Conservation (phyloP, 2,329 filamentous ascomycete genomes). For the Neonectria magnoliae region DNA sequence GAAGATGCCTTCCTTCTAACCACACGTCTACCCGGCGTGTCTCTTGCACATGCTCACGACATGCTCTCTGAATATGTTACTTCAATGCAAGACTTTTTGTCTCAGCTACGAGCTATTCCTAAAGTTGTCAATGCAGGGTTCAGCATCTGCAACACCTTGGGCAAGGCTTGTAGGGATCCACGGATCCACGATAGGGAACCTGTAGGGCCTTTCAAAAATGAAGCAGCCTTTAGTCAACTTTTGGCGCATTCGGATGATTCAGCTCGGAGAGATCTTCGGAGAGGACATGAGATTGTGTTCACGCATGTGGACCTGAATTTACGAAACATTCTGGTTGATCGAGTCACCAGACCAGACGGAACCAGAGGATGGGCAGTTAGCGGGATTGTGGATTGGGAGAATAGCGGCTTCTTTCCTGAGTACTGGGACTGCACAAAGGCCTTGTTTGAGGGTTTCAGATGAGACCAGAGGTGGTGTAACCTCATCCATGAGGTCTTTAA, state of each 20-base stretch:
- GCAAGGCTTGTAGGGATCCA: constrained; percentile 39
- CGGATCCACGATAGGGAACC: constrained; percentile 38
- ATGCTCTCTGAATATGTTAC: constrained; percentile 40
- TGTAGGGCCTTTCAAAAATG: no score
- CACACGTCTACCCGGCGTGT: neutral
- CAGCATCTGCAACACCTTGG: constrained; percentile 46
- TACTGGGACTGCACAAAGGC: no score
- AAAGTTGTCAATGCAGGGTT: constrained; percentile 21
- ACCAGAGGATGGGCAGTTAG: constrained; percentile 8
- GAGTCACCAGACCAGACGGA: constrained; percentile 1
- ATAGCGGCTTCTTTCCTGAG: neutral
- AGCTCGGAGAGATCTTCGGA: constrained; percentile 38
- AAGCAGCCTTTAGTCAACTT: constrained; percentile 43
- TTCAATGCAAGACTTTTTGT: constrained; percentile 41
- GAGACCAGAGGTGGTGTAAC: no score
- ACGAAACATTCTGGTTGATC: constrained; percentile 46
- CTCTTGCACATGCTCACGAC: constrained; percentile 24
- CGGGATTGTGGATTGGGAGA: constrained; percentile 14
- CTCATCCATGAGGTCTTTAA: no score
- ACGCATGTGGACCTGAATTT: constrained; percentile 48
- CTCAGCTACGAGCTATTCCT: constrained; percentile 42
- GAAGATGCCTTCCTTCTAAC: constrained; percentile 20
- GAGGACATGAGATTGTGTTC: constrained; percentile 45
- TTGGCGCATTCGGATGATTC: constrained; percentile 45
- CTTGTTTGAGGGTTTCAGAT: no score